A percentile compares a stretch with the other conserved stretches of the same genome.
Conservation (phyloP, 768 basidiomycete species). For the Tulasnella sp. region DNA sequence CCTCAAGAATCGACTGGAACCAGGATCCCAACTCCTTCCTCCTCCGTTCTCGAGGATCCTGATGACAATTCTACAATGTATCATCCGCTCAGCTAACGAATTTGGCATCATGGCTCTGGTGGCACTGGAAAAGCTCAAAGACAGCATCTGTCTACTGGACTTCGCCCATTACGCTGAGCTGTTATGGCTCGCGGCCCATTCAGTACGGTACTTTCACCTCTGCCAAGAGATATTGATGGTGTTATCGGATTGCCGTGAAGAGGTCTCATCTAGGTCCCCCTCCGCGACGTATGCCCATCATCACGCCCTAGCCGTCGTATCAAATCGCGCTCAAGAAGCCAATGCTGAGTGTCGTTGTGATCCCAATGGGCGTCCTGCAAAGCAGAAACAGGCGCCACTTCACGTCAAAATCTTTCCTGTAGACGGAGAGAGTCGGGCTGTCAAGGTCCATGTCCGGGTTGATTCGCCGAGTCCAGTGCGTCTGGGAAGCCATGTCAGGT, state of each 20-base stretch:
- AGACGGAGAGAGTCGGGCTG: constrained; percentile 8
- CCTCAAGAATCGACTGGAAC: constrained; percentile 37
- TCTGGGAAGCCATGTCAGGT: constrained; percentile 52
- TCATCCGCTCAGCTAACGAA: constrained; percentile 43
- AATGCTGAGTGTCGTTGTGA: constrained; percentile 54
- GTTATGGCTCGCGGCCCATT: constrained; percentile 39
- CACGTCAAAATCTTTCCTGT: constrained; percentile 31
- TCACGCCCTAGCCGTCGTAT: constrained; percentile 42
- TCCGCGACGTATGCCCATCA: constrained; percentile 38
- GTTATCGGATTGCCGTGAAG: constrained; percentile 36
- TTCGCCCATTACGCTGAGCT: constrained; percentile 38
- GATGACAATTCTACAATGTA: constrained; percentile 32
- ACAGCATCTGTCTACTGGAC: constrained; percentile 32
- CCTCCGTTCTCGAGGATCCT: constrained; percentile 20
- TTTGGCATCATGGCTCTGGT: constrained; percentile 44
- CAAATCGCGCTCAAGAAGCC: constrained; percentile 55
- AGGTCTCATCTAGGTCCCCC: constrained; percentile 19
- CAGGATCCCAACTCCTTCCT: constrained; percentile 26
- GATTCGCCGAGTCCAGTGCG: constrained; percentile 39
- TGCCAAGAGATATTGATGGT: constrained; percentile 50
- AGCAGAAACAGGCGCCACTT: constrained; percentile 33
- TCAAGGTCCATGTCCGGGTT: constrained; percentile 43
- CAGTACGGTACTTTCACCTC: constrained; percentile 38
- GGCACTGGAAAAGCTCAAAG: constrained; percentile 42
- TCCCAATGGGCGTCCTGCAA: constrained; percentile 41